Base-by-base conservation (phyloP, 768 basidiomycete species). In the Mycena belliarum region DNA sequence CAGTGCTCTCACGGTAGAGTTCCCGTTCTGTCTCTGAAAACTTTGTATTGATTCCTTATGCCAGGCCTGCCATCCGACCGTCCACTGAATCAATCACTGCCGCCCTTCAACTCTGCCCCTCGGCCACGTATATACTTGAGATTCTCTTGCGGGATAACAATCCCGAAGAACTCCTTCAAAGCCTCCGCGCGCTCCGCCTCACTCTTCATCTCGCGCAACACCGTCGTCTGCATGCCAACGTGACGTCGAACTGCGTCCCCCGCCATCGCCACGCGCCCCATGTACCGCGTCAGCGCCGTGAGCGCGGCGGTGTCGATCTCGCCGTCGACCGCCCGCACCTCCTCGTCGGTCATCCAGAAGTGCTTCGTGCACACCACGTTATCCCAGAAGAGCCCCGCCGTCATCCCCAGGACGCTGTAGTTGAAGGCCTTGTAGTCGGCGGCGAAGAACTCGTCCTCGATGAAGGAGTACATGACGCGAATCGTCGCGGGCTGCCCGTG, bases 391-490 rank as follows among this genome's bases (percentile, higher is more conserved):
- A 62, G 25, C 15, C 60, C 60, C 29, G 23, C 24, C 0, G 43
- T 44, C 9, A 51, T 40, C 14, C 56, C 57, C 5, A 55, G 35
- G 24, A 65, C 57, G 48, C 41, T 43, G 41, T 55, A 56, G 43
- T 61, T 61, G 33, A 38, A 41, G 2, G 51, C 50, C 14, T 41
- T 44, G 42, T 55, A 63, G 37, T 68, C 67, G 16, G 48, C 55
- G 3, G 50, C 49, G 56, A 66, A 68, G 26, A 66, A 68, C 28
- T 68, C 67, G 52, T 61, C 62, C 46, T 68, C 67, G 21, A 64
- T 59, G 49, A 68, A 66, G 6, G 65, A 57, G 50, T 66, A 68
- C 49, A 66, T 43, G 26, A 66, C 54, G 38, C 64, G 64, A n/a
- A 50, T 41, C 5, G 55, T 54, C 12, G 38, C 21, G 2, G 51